Conservation (phyloP, 495 filamentous ascomycete genomes). For the Lasiosphaeris hirsuta region DNA sequence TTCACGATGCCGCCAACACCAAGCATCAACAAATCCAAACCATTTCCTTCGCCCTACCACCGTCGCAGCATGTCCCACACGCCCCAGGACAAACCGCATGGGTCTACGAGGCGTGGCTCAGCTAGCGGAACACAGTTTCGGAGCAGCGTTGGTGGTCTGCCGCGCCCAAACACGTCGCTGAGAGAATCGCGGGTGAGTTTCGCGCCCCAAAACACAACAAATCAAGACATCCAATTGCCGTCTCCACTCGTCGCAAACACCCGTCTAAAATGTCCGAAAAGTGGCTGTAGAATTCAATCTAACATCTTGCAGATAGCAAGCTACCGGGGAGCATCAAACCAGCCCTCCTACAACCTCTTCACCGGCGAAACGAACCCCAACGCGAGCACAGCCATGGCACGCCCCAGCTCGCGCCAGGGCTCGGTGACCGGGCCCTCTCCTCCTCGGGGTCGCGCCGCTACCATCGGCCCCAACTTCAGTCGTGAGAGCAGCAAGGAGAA, state of each 20-base stretch:
- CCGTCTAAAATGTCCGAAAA: no score
- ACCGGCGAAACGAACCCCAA: conserved; percentile 45
- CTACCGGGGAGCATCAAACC: conserved; percentile 30
- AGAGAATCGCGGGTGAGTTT: conserved; percentile 42
- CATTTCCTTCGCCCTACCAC: conserved; percentile 9
- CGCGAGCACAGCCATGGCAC: conserved; percentile 28
- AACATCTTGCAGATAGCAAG: conserved; percentile 14
- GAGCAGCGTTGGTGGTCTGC: conserved; percentile 32
- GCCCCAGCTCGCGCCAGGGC: conserved; percentile 36
- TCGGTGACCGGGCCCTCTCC: conserved; percentile 32
- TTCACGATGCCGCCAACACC: conserved; percentile 13
- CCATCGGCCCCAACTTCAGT: conserved; percentile 20
- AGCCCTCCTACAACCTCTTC: conserved; percentile 61
- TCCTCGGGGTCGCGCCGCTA: conserved; percentile 30
- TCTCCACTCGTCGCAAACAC: no score
- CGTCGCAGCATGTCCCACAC: conserved; percentile 28
- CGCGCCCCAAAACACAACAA: conserved; percentile 19
- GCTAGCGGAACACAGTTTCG: conserved; percentile 32
- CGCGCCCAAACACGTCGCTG: conserved; percentile 28
- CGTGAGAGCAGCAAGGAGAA: conserved; percentile 51
- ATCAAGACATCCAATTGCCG: no score
- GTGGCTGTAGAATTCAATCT: not conserved
- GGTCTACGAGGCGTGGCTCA: conserved; percentile 22
- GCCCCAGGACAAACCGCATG: conserved; percentile 29
- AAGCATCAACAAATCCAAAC: conserved; percentile 8